phyloP scores from a whole-genome alignment of 352 stramenopile genomes.

The Pythium aphanidermatum region DNA sequence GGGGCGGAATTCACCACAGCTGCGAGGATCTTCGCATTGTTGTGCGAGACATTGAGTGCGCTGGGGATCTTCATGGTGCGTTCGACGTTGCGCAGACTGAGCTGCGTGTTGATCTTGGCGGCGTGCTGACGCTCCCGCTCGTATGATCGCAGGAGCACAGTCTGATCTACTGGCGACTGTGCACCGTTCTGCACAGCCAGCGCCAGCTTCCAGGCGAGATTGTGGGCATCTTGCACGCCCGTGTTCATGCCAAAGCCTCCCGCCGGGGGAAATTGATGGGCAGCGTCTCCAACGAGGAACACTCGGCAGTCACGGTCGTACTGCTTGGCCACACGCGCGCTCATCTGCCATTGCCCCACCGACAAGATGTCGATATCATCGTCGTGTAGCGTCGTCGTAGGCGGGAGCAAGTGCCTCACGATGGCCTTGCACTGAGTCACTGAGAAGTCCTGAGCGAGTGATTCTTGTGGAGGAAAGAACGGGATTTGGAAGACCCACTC shows the following conservation, averaged over 20 bases:
- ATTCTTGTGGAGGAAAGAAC: slow-evolving; percentile 87
- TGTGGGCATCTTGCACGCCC: slow-evolving; percentile 89
- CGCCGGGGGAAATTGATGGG: slow-evolving; percentile 90
- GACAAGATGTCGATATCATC: slow-evolving; percentile 80
- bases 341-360: slow-evolving; percentile 91
- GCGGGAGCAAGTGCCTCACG: slow-evolving; percentile 41
- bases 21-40: slow-evolving; percentile 57
- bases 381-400: slow-evolving; percentile 3
- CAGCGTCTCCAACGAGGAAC: slow-evolving; percentile 90
- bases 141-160: slow-evolving; percentile 66
- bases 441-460: slow-evolving; percentile 57
- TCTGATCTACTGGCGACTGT: slow-evolving; percentile 10
- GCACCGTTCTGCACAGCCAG: slow-evolving; percentile 32
- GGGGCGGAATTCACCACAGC: slow-evolving; percentile 55
- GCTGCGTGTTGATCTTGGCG: slow-evolving; percentile 70
- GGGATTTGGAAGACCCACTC: slow-evolving; percentile 93
- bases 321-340: slow-evolving; percentile 81
- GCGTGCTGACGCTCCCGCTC: slow-evolving; percentile 68
- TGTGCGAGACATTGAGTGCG: slow-evolving; percentile 77
- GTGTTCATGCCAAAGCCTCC: slow-evolving; percentile 93
- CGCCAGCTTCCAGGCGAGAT: slow-evolving; percentile 90
- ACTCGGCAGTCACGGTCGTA: slow-evolving; percentile 67
- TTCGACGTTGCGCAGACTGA: slow-evolving; percentile 81
- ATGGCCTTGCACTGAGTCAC: slow-evolving; percentile 45
- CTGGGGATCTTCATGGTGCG: slow-evolving; percentile 81